Evolutionary conservation across 2,329 filamentous ascomycete species (phyloP), one percentile per base, ranked within the genome.

Genomic region (Gyromitra esculenta): DNA sequence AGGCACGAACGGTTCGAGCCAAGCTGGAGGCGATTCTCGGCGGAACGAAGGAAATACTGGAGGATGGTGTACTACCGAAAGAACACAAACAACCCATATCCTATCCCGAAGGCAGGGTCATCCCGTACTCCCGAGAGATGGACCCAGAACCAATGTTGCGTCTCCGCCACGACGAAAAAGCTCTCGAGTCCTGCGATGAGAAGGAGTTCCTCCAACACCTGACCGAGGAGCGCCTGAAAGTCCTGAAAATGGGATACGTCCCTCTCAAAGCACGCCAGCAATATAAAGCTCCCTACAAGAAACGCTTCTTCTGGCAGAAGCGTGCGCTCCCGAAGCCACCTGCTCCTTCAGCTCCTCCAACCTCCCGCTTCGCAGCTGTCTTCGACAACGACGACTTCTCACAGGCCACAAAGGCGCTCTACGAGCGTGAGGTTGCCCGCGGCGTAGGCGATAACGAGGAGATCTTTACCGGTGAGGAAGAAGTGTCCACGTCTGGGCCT

Each of bases 391-490:
- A 94, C 78, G 93, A 97, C 83, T 93, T 93, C 81, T 96, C 93
- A 0, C 91, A 94, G 82, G 92, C 92, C 0, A 96, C 94, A 56
- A 94, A 92, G 83, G 93, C 93, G 4, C 86, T 97, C 43, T 97
- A 97, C 82, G 94, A 98, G 81, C 90, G 94, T 64, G 96, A 98
- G 83, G 92, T 96, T 59, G 95, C 96, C 21, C 91, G 93, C 77
- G 96, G 96, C 0, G 89, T 99, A 8, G 90, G 91, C 77, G 96
- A 98, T 82, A 94, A 97, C 81, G 96, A 99, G 83, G 96, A 99
- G 83, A 92, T 99, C 43, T 97, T 99, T 82, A 90, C 92, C 0
- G 92, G 91, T 7, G 96, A 99, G 84, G 96, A 97, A 84, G 88
- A 91, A 52, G 90, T 97, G 35, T 69, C 76, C 1, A 79, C 79